Evolutionary conservation across 345 rosid genomes (phyloP), one percentile per base, ranked within the genome.

Genomic region (Chamaenerion angustifolium): DNA sequence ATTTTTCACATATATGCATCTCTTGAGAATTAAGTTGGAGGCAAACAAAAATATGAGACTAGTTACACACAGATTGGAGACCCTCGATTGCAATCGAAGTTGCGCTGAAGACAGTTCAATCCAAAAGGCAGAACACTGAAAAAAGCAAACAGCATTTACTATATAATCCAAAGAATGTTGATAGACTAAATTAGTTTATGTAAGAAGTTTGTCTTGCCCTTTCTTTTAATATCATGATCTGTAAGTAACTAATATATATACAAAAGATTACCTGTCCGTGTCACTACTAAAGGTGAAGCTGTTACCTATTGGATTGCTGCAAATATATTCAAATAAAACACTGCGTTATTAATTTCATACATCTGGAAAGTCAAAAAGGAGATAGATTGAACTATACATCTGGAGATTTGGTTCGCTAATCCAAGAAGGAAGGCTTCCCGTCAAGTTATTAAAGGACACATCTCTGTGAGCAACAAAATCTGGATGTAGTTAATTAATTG

Each of bases 291-390:
- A 40, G 11, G 74, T 72, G 58, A 87, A 83, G 69, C 69, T 79
- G 68, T 83, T 83, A 67, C 65, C 87, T 42, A 83, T 69, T 17
- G 83, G 16, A 67, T 79, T 87, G n/a, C 89, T 83, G 81, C 77
- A 81, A 23, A 8, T 50, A 48, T 10, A 66, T 35, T 19, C 10
- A 2, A 51, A 27, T 56, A 58, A 55, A 18, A 59, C 11, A 57
- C 60, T 62, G 47, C 6, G 44, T 44, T 35, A 44, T 23, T n/a
- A 21, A 21, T 35, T 35, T 8, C 13, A 27, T 4, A 1, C 6
- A 50, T 27, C 40, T 15, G 42, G 2, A 27, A 25, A 23, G 10
- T 0, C 41, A 12, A 8, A 1, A 18, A 40, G 45, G 16, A 12
- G 17, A 50, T 31, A 45, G 6, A 17, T 45, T n/a, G 1, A 41